Evolutionary conservation across 164 flowering plant species (phyloP).

Genomic region (Litsea cubeba): DNA sequence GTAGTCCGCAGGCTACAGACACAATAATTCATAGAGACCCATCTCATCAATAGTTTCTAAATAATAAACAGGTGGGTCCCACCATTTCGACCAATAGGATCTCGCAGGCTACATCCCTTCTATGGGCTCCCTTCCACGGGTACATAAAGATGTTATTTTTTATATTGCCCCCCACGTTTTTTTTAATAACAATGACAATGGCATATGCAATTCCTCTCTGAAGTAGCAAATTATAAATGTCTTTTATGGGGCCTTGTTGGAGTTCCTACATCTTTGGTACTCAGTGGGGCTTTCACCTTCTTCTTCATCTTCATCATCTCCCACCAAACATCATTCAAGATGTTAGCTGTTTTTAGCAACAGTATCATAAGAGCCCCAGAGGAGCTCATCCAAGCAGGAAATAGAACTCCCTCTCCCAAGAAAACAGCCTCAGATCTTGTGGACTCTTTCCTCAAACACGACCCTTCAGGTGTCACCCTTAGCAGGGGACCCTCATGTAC

Average conservation of each 20-base stretch:
- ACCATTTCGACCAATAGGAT: neutral
- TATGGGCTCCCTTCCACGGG: neutral
- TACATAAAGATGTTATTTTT: neutral
- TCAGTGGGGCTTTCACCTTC: neutral
- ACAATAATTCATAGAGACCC: neutral
- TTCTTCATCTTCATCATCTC: constrained; percentile 1
- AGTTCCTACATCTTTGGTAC: neutral
- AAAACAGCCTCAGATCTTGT: constrained; percentile 7
- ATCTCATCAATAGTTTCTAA: neutral
- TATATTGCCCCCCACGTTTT: neutral
- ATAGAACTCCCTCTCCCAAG: constrained; percentile 16
- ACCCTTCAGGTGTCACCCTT: constrained; percentile 8
- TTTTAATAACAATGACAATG: too few relatives aligned
- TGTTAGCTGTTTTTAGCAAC: constrained; percentile 11
- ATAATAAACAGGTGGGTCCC: neutral
- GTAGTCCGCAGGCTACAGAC: neutral
- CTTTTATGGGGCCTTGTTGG: neutral
- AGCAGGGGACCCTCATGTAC: neutral
- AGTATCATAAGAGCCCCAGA: constrained; percentile 9
- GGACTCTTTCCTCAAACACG: constrained; percentile 4
- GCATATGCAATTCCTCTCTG: neutral
- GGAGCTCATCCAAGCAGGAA: constrained; percentile 16
- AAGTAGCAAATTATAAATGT: neutral
- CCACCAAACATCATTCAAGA: neutral
- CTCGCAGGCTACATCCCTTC: neutral